Evolutionary conservation across 2,329 filamentous ascomycete genomes (phyloP), one percentile per base, ranked within the genome.

Genomic region (Sphaceloma murrayae): DNA sequence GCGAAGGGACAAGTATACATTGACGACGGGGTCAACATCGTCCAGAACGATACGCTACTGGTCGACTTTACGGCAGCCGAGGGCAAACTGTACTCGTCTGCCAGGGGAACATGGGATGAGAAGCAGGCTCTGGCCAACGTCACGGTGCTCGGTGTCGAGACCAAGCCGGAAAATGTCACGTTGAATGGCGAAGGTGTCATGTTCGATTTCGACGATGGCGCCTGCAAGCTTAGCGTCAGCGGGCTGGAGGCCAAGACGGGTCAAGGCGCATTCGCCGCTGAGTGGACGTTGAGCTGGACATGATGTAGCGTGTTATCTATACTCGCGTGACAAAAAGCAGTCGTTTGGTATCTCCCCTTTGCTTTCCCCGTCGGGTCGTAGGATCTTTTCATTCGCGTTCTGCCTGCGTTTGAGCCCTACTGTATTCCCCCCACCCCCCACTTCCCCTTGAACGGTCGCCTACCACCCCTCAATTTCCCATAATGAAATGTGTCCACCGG

Each of bases 11-110:
- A 65, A 13, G 60, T 88, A 21, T 87, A 88, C 56, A 57, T 87
- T 5, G 84, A 88, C 53, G 84, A 89, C 52, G 83, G 84, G 1
- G 80, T 80, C 62, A 82, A 77, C 45, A 47, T 85, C 5, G 54
- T 60, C 24, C 79, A 74, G 0, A 65, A 71, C 9, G 65, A 67
- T 0, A 78, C 70, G 8, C 67, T 78, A 4, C 67, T 67, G 48
- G 70, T 85, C 17, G 55, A 67, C 53, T 72, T 78, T n/a, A 61
- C 63, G 0, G 67, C 66, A 0, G 59, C 62, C 0, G 57, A 62
- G 6, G 66, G 65, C 1, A 66, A 64, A 5, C 57, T 83, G 1
- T 68, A 65, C 21, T 72, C 72, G 0, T 63, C 58, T 1, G 64
- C 68, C 0, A 53, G 60, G 0, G 79, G 80, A 0, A 58, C 58